Evolutionary conservation across 331 rosid species (phyloP).

Genomic region (Malus hybrid): DNA sequence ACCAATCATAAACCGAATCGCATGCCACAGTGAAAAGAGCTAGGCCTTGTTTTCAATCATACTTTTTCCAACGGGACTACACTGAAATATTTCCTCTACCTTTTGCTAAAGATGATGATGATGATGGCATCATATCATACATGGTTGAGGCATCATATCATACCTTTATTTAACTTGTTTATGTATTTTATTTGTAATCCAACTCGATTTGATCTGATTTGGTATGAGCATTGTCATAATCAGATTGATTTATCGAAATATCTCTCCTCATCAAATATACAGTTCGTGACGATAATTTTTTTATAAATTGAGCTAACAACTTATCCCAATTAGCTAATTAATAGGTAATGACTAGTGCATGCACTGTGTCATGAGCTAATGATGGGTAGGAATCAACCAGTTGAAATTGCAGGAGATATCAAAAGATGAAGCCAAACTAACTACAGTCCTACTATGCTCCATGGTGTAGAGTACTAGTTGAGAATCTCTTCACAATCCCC

Average conservation of each 20-base stretch:
- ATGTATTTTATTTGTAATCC: too few species aligned
- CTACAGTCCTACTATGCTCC: background rate
- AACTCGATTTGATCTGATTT: too few species aligned
- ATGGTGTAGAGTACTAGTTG: background rate
- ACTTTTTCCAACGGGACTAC: background rate
- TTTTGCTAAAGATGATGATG: background rate
- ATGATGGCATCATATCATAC: background rate
- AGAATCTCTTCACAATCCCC: background rate
- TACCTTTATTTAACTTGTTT: background rate
- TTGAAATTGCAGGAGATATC: background rate
- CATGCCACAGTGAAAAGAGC: slow-evolving; percentile 35
- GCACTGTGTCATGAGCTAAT: background rate
- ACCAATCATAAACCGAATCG: slow-evolving; percentile 23
- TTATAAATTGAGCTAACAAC: background rate
- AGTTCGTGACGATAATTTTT: too few species aligned
- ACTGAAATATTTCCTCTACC: background rate
- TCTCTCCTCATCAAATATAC: background rate
- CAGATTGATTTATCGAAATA: too few species aligned
- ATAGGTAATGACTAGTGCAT: background rate
- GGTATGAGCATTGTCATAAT: accelerated
- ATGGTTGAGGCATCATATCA: background rate
- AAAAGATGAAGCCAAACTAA: background rate
- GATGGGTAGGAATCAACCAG: background rate
- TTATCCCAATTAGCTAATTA: background rate
- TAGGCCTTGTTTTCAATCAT: background rate